These are phyloP conservation scores for Russula olivacea DNA, from an alignment of 768 basidiomycete genomes.

Conservation along the genomic window DNA sequence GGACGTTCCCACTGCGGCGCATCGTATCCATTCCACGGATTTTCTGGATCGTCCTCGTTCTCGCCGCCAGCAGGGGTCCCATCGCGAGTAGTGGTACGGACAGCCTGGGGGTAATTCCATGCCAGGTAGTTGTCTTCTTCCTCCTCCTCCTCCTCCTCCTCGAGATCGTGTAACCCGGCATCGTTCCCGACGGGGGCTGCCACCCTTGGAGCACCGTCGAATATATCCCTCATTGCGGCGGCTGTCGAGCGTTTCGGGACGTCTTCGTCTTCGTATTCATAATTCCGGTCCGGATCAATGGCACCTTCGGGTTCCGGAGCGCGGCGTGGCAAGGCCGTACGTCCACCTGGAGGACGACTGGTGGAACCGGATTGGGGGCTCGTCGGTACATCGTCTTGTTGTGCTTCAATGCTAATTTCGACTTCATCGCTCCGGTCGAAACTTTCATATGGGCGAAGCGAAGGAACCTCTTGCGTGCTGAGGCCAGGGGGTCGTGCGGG, in stretches of 20 bases:
- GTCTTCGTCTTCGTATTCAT: slow-evolving; percentile 9
- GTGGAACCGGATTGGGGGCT: not conserved
- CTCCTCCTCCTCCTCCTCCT: not conserved
- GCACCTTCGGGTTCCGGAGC: not conserved
- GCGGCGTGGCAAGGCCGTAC: not conserved
- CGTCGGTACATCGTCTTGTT: not conserved
- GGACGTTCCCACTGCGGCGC: not conserved
- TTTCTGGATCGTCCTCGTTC: not conserved
- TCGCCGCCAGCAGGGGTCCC: too few relatives aligned
- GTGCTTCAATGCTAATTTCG: too few relatives aligned
- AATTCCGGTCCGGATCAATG: not conserved
- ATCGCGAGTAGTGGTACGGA: not conserved
- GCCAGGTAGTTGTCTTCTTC: not conserved
- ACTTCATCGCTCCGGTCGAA: slow-evolving; percentile 19
- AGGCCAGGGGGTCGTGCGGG: not conserved
- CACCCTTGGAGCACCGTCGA: not conserved
- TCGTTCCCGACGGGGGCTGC: not conserved
- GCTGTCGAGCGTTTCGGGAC: not conserved
- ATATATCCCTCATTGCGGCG: not conserved
- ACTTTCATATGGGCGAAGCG: not conserved
- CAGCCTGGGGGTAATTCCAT: not conserved
- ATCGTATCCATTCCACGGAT: slow-evolving; percentile 6
- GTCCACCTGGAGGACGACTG: not conserved
- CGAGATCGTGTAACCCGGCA: not conserved
- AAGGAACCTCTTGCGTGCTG: not conserved